A percentile compares a stretch with the other conserved stretches of the same genome.
phyloP scores from a whole-genome alignment of 2,329 filamentous ascomycete genomes.

The Ophiognomonia clavigignenti-juglandacearum region DNA sequence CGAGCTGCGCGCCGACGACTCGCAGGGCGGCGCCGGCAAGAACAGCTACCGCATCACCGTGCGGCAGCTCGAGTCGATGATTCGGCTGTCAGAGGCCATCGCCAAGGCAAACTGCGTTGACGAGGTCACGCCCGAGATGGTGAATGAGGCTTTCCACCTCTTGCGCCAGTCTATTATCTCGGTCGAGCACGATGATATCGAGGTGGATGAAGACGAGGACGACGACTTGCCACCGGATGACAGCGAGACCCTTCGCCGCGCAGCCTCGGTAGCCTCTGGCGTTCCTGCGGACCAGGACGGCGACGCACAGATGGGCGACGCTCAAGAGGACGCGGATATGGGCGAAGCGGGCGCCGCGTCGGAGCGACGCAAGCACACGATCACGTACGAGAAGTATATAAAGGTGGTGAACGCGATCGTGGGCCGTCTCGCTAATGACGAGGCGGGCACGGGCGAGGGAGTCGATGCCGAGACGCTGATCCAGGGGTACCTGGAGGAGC shows the following conservation, averaged over 20 bases:
- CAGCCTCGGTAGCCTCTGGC: conserved; percentile 45
- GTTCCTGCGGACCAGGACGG: conserved; percentile 43
- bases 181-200: conserved; percentile 95
- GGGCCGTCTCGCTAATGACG: conserved; percentile 76
- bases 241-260: conserved; percentile 40
- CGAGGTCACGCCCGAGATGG: conserved; percentile 79
- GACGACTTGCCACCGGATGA: conserved; percentile 34
- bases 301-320: conserved; percentile 37
- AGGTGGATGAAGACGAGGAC: conserved; percentile 69
- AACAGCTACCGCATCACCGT: conserved; percentile 98
- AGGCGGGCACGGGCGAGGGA: conserved; percentile 70
- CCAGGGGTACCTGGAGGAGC: conserved; percentile 88
- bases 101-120: conserved; percentile 96
- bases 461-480: conserved; percentile 78
- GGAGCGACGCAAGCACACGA: conserved; percentile 65
- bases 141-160: conserved; percentile 86
- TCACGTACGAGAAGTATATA: conserved; percentile 94
- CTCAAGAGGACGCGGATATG: conserved; percentile 31
- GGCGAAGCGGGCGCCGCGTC: conserved; percentile 8
- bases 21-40: conserved; percentile 86
- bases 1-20: conserved; percentile 87
- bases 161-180: conserved; percentile 93
- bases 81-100: conserved; percentile 94
- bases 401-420: conserved; percentile 84
- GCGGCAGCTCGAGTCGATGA: conserved; percentile 91